Conservation (phyloP, 148 eudicot species). For the Rhododendron williamsianum region DNA sequence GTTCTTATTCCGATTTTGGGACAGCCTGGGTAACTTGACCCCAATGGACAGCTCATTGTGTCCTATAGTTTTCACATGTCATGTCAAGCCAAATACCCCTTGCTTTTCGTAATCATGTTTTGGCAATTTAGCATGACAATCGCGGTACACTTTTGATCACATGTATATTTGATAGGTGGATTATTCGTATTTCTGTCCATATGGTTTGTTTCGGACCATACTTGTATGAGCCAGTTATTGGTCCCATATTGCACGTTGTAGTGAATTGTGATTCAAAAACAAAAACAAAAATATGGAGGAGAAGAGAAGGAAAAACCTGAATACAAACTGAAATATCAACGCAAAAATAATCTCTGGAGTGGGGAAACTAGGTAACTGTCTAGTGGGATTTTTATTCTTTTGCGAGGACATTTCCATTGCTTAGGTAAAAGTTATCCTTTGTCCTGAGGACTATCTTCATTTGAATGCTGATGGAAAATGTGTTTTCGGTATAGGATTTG, state of each 20-base stretch:
- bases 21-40: neutral
- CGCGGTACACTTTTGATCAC: neutral
- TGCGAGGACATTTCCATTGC: neutral
- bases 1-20: neutral
- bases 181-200: neutral
- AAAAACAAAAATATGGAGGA: neutral
- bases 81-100: neutral
- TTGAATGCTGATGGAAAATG: neutral
- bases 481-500: constrained; percentile 40
- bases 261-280: neutral
- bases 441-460: neutral
- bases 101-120: neutral
- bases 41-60: neutral
- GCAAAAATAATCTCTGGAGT: neutral
- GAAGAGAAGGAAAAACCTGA: neutral
- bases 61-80: neutral
- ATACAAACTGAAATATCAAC: neutral
- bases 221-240: neutral
- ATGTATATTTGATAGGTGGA: neutral
- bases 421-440: neutral
- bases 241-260: neutral
- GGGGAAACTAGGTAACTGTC: neutral
- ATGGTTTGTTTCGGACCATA: neutral
- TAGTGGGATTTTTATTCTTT: neutral
- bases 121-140: neutral